A percentile compares a stretch with the other conserved stretches of the same genome.
These are phyloP conservation scores for Pseudocohnilembus persalinus DNA, from an alignment of 169 alveolate species.

Conservation along the genomic window DNA sequence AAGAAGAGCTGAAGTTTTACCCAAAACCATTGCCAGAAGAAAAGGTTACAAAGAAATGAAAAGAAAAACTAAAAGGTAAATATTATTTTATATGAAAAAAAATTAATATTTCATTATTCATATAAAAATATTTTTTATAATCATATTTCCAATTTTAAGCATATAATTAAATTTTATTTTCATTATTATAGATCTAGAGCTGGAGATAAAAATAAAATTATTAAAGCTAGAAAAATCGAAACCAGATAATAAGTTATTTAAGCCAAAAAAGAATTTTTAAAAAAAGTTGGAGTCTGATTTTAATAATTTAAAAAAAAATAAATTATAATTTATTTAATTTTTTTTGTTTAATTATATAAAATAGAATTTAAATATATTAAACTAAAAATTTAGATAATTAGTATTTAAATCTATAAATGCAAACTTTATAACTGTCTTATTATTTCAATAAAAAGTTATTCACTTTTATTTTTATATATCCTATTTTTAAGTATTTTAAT, in stretches of 20 bases:
- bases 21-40: slow-evolving; percentile 37
- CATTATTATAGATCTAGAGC: not conserved
- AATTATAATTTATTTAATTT: too few species aligned
- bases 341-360: too few species aligned
- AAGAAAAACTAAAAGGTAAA: slow-evolving; percentile 31
- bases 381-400: too few species aligned
- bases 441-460: not conserved
- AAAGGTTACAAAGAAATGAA: slow-evolving; percentile 46
- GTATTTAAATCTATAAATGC: too few species aligned
- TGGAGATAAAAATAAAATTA: not conserved
- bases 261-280: not conserved
- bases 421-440: not conserved
- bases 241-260: not conserved
- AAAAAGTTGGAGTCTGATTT: not conserved
- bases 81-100: too few species aligned
- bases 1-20: slow-evolving; percentile 35
- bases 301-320: too few species aligned
- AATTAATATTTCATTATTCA: too few species aligned
- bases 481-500: too few species aligned
- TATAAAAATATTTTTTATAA: too few species aligned
- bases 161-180: too few species aligned
- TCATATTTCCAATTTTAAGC: not conserved
- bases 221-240: not conserved
- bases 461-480: too few species aligned
- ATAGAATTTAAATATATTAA: too few species aligned